phyloP scores from a whole-genome alignment of 352 stramenopile genomes.

The Globisporangium ultimum region DNA sequence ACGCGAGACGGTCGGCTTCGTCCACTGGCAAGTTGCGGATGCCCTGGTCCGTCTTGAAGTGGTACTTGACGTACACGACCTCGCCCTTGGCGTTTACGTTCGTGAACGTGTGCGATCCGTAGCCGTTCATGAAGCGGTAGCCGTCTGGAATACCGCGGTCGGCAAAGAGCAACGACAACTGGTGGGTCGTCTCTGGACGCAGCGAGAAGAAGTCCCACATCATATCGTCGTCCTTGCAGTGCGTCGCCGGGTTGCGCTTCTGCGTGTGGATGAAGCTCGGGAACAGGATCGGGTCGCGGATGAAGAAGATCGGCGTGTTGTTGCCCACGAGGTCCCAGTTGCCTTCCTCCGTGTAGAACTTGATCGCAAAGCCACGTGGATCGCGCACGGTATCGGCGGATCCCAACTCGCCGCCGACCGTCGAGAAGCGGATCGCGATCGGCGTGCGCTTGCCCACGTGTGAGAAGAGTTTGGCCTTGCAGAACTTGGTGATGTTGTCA shows the following conservation, averaged over 20 bases:
- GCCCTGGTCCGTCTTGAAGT: slow-evolving; percentile 91
- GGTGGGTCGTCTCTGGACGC: slow-evolving; percentile 88
- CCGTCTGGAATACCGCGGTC: slow-evolving; percentile 88
- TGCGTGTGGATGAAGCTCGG: slow-evolving; percentile 93
- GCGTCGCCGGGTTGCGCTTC: slow-evolving; percentile 88
- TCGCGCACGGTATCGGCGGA: slow-evolving; percentile 86
- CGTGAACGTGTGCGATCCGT: slow-evolving; percentile 91
- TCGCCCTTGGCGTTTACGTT: slow-evolving; percentile 82
- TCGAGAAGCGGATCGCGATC: slow-evolving; percentile 84
- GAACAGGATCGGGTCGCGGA: slow-evolving; percentile 91
- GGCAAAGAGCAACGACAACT: slow-evolving; percentile 87
- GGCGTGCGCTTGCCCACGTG: slow-evolving; percentile 81
- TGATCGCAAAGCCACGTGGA: slow-evolving; percentile 89
- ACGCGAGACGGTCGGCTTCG: slow-evolving; percentile 65
- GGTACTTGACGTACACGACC: slow-evolving; percentile 90
- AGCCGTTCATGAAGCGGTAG: slow-evolving; percentile 91
- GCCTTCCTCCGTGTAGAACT: slow-evolving; percentile 93
- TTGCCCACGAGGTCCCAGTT: slow-evolving; percentile 94
- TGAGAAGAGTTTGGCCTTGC: slow-evolving; percentile 80
- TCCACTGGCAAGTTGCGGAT: slow-evolving; percentile 85
- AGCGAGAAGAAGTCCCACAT: slow-evolving; percentile 94
- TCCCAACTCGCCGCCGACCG: slow-evolving; percentile 74
- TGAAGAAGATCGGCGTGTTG: slow-evolving; percentile 94
- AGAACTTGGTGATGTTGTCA: slow-evolving; percentile 43
- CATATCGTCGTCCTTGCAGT: slow-evolving; percentile 85